Evolutionary conservation across 345 rosid species (phyloP).

Genomic region (Gossypium longicalyx): DNA sequence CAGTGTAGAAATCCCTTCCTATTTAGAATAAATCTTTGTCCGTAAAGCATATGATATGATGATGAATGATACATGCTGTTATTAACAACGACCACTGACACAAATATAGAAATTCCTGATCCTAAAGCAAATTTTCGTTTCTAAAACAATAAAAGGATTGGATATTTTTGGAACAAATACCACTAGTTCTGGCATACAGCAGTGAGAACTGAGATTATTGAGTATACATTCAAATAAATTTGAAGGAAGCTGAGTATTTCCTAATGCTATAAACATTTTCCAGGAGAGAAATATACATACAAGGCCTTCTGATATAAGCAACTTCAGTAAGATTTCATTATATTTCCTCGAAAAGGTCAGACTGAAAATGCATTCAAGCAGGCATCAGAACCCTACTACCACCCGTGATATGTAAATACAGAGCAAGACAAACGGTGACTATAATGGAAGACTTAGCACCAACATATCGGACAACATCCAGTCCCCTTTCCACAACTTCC

Average conservation of each 20-base stretch:
- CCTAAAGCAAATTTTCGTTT: neutral
- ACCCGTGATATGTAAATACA: constrained; percentile 60
- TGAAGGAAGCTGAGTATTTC: constrained; percentile 1
- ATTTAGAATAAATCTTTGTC: neutral
- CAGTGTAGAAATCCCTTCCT: neutral
- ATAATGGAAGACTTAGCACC: constrained; percentile 70
- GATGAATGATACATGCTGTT: neutral
- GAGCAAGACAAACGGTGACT: constrained; percentile 69
- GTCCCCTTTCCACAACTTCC: constrained; percentile 58
- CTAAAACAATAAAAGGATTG: neutral
- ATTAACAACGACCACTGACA: neutral
- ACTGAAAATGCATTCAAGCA: constrained; percentile 28
- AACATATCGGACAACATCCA: constrained; percentile 55
- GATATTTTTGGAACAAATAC: neutral
- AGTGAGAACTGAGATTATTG: neutral
- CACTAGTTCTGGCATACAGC: neutral
- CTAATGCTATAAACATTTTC: neutral
- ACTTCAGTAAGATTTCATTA: constrained; percentile 12
- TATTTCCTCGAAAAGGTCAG: neutral
- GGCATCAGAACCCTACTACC: constrained; percentile 40
- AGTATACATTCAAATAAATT: neutral
- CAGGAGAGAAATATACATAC: constrained; percentile 8
- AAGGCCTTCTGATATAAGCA: constrained; percentile 4
- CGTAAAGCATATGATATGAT: neutral
- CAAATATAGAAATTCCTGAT: neutral